Percentiles rank a stretch among this genome's conserved stretches.
Conservation (phyloP, 306 rosid species). For the Crotalaria pallida region DNA sequence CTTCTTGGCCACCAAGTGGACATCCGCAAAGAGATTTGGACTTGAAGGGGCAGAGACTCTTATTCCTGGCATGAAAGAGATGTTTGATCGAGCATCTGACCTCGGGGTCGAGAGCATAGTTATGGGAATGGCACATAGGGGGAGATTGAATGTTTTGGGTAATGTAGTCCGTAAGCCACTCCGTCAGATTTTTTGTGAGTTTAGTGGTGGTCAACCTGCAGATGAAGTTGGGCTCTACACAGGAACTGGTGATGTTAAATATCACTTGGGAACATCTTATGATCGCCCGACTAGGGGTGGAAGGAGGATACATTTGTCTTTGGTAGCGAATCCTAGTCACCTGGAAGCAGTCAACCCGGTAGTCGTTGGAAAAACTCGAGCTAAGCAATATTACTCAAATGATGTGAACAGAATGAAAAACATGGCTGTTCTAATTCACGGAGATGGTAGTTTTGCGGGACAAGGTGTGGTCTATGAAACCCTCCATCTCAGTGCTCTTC, state of each 20-base stretch:
- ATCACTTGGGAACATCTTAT: conserved; percentile 91
- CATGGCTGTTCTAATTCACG: conserved; percentile 84
- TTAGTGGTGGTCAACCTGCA: conserved; percentile 75
- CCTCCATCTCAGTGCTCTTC: conserved; percentile 93
- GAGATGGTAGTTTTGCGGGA: conserved; percentile 98
- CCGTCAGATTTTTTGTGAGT: conserved; percentile 82
- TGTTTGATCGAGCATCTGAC: conserved; percentile 83
- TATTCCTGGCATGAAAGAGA: conserved; percentile 96
- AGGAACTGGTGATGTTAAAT: conserved; percentile 98
- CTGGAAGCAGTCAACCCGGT: conserved; percentile 94
- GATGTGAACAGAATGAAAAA: conserved; percentile 70
- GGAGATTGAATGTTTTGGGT: conserved; percentile 88
- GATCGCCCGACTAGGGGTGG: conserved; percentile 96
- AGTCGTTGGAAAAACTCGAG: conserved; percentile 86
- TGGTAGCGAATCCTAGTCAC: conserved; percentile 95
- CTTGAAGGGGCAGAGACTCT: conserved; percentile 93
- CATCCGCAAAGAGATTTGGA: conserved; percentile 86
- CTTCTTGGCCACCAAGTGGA: conserved; percentile 94
- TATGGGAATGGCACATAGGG: conserved; percentile 92
- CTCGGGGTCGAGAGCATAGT: conserved; percentile 93
- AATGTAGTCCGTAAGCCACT: conserved; percentile 91
- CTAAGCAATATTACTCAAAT: conserved; percentile 76
- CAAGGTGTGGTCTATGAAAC: conserved; percentile 97
- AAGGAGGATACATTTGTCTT: conserved; percentile 74
- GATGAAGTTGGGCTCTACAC: conserved; percentile 84